Percentiles rank a stretch among this genome's conserved stretches.
phyloP scores from a whole-genome alignment of 495 filamentous ascomycete species.

The Penicillium fimorum region DNA sequence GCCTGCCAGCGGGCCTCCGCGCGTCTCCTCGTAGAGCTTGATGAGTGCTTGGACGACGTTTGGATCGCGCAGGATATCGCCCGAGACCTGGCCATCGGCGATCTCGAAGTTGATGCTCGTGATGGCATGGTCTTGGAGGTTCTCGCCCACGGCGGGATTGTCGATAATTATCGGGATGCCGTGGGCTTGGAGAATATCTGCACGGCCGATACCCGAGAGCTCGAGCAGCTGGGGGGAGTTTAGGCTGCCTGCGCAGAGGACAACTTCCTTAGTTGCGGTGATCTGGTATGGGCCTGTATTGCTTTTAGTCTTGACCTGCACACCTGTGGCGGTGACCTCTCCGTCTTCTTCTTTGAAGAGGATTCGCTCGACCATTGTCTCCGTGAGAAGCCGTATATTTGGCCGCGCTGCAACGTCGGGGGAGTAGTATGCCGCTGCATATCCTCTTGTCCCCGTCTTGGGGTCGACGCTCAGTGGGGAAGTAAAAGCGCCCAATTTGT shows the following conservation, averaged over 20 bases:
- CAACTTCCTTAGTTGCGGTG: slow-evolving; percentile 52
- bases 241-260: slow-evolving; percentile 54
- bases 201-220: slow-evolving; percentile 55
- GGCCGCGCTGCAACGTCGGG: slow-evolving; percentile 35
- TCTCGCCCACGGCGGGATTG: slow-evolving; percentile 42
- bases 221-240: slow-evolving; percentile 57
- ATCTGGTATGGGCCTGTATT: slow-evolving; percentile 30
- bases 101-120: slow-evolving; percentile 39
- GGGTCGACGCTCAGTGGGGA: slow-evolving; percentile 19
- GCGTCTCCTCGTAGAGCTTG: slow-evolving; percentile 34
- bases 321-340: slow-evolving; percentile 30
- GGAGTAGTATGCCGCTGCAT: slow-evolving; percentile 32
- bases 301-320: slow-evolving; percentile 35
- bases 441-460: slow-evolving; percentile 35
- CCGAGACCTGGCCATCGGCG: slow-evolving; percentile 37
- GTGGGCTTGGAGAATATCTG: slow-evolving; percentile 24
- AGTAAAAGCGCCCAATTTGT: slow-evolving; percentile 25
- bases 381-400: slow-evolving; percentile 47
- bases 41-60: slow-evolving; percentile 33
- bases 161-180: slow-evolving; percentile 38
- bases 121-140: slow-evolving; percentile 44
- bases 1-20: slow-evolving; percentile 38
- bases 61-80: slow-evolving; percentile 44
- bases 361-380: slow-evolving; percentile 45
- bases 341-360: slow-evolving; percentile 24